phyloP scores from a whole-genome alignment of 208 protist species.

The Porcisia hertigi region DNA sequence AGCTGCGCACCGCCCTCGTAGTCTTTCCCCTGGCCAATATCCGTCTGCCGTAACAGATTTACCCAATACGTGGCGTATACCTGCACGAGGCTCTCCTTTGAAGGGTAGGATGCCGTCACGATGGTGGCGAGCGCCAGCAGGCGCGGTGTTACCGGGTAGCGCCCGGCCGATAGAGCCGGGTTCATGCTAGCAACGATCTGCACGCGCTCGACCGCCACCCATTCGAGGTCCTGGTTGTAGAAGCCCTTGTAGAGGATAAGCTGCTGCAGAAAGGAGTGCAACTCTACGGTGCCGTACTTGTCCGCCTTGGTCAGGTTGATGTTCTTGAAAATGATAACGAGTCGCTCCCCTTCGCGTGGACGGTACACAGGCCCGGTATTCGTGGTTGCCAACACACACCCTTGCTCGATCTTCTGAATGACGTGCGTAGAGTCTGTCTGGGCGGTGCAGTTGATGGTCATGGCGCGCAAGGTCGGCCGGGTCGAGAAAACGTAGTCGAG shows the following conservation, averaged over 20 bases:
- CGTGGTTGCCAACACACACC: constrained; percentile 87
- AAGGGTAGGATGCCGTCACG: constrained; percentile 91
- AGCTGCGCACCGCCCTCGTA: constrained; percentile 82
- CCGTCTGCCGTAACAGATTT: constrained; percentile 62
- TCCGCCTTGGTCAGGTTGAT: constrained; percentile 98
- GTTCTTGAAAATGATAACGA: constrained; percentile 96
- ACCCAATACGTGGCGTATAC: constrained; percentile 94
- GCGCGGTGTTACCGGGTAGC: constrained; percentile 92
- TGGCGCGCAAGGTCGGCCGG: constrained; percentile 51
- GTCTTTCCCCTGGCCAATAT: constrained; percentile 60
- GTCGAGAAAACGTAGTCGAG: constrained; percentile 82
- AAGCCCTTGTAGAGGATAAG: constrained; percentile 96
- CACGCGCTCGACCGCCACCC: constrained; percentile 93
- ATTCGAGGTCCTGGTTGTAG: constrained; percentile 97
- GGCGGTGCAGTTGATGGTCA: constrained; percentile 94
- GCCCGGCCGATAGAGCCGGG: constrained; percentile 85
- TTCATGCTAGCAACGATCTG: constrained; percentile 97
- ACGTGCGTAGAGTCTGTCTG: constrained; percentile 94
- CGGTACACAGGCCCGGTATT: constrained; percentile 90
- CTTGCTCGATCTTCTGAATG: constrained; percentile 95
- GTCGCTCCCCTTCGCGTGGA: constrained; percentile 92
- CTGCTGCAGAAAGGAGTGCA: constrained; percentile 98
- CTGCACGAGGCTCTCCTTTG: constrained; percentile 77
- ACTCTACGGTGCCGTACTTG: constrained; percentile 97
- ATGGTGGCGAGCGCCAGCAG: constrained; percentile 95